Evolutionary conservation across 495 filamentous ascomycete genomes (phyloP).

Genomic region (Aspergillus olivimuriae): DNA sequence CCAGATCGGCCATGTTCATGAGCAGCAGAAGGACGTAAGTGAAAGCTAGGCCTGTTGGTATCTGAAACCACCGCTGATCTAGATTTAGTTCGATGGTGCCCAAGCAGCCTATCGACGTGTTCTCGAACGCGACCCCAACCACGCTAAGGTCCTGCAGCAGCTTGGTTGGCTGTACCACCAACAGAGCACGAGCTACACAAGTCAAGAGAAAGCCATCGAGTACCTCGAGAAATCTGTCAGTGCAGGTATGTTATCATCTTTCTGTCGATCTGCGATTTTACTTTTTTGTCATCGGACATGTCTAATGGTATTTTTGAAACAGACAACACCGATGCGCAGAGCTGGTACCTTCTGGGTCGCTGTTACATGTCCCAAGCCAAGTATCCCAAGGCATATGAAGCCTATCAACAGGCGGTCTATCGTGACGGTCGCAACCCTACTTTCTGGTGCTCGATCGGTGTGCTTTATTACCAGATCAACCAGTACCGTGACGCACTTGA

Average conservation of each 20-base stretch:
- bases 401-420: slow-evolving; percentile 98
- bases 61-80: slow-evolving; percentile 14
- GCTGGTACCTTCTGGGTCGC: slow-evolving; percentile 95
- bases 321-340: slow-evolving; percentile 94
- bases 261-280: no score
- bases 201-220: slow-evolving; percentile 93
- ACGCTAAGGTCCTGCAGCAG: slow-evolving; percentile 97
- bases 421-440: slow-evolving; percentile 97
- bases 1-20: slow-evolving; percentile 97
- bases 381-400: slow-evolving; percentile 98
- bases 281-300: neutral
- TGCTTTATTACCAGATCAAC: slow-evolving; percentile 99
- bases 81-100: slow-evolving; percentile 75
- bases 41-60: neutral
- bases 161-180: slow-evolving; percentile 98
- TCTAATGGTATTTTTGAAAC: slow-evolving; percentile 1
- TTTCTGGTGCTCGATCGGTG: slow-evolving; percentile 99
- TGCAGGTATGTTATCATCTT: slow-evolving; percentile 71
- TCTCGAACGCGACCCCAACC: slow-evolving; percentile 89
- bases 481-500: slow-evolving; percentile 98
- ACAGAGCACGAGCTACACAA: slow-evolving; percentile 79
- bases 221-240: slow-evolving; percentile 95
- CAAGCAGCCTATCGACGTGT: slow-evolving; percentile 90
- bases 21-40: slow-evolving; percentile 97
- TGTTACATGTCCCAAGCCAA: slow-evolving; percentile 99